Evolutionary conservation across 2,329 filamentous ascomycete species (phyloP).

Genomic region (Proliferodiscus dingleyae): DNA sequence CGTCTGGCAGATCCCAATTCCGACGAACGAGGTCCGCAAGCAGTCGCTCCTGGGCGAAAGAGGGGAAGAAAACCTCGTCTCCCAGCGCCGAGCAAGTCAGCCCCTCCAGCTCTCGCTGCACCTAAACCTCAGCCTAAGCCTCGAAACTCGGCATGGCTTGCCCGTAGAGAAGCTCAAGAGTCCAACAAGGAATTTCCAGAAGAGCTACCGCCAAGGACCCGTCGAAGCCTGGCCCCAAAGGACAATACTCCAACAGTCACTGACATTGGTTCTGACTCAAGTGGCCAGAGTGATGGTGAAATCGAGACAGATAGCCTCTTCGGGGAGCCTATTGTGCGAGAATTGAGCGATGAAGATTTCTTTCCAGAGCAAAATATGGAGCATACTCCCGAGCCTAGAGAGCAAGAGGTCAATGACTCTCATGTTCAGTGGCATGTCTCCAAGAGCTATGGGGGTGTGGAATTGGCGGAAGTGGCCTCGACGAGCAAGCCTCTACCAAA

Average conservation of each 20-base stretch:
- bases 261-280: conserved; percentile 8
- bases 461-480: neutral
- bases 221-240: neutral
- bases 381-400: neutral
- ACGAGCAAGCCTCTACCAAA: conserved; percentile 11
- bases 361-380: neutral
- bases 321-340: conserved; percentile 16
- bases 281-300: conserved; percentile 10
- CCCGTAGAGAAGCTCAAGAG: conserved; percentile 23
- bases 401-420: neutral
- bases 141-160: conserved; percentile 26
- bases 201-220: neutral
- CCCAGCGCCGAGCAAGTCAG: conserved; percentile 3
- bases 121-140: conserved; percentile 16
- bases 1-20: conserved; percentile 16
- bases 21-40: conserved; percentile 3
- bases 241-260: neutral
- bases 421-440: conserved; percentile 2
- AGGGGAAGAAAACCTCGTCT: conserved; percentile 14
- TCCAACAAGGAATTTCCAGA: conserved; percentile 3
- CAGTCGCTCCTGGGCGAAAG: conserved; percentile 7
- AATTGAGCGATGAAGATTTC: conserved; percentile 2
- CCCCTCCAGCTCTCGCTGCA: neutral
- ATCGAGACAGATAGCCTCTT: conserved; percentile 22
- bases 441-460: conserved; percentile 6